Conservation (phyloP, 805 yeast genomes). For the Pichia rugopelliculosa region DNA sequence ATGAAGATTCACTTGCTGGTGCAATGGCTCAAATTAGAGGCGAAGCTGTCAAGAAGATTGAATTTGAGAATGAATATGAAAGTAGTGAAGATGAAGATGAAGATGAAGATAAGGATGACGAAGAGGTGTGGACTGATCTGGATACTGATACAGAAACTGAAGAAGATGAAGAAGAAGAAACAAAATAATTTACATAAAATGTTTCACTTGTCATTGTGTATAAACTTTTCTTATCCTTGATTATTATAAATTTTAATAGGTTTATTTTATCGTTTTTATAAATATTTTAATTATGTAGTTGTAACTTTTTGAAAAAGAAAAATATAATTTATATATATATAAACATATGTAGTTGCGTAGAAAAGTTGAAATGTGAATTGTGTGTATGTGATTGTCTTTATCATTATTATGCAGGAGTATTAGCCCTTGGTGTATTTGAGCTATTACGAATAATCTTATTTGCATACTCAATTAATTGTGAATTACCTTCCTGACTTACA, state of each 20-base stretch:
- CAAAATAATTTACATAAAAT: not conserved
- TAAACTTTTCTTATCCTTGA: too few species aligned
- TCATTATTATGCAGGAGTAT: slow-evolving; percentile 4
- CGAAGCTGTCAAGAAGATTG: slow-evolving; percentile 40
- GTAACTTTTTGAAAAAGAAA: not conserved
- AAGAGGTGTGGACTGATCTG: slow-evolving; percentile 39
- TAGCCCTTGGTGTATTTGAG: slow-evolving; percentile 7
- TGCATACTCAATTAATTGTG: slow-evolving; percentile 88
- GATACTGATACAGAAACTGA: slow-evolving; percentile 64
- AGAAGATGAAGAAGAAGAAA: slow-evolving; percentile 21
- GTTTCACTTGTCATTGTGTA: too few species aligned
- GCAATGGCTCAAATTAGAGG: slow-evolving; percentile 68
- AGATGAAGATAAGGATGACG: slow-evolving; percentile 18
- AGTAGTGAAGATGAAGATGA: slow-evolving; percentile 23
- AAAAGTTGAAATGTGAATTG: not conserved
- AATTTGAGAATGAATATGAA: slow-evolving; percentile 31
- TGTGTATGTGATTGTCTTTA: not conserved
- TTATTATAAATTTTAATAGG: not conserved
- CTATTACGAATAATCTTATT: slow-evolving; percentile 43
- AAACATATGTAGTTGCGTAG: not conserved
- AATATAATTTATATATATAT: too few species aligned
- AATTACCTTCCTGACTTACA: slow-evolving; percentile 79
- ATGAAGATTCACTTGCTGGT: slow-evolving; percentile 69
- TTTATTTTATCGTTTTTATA: not conserved
- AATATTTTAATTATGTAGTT: not conserved